Base-by-base conservation (phyloP, 352 stramenopile genomes). In the Phytophthora megakarya region DNA sequence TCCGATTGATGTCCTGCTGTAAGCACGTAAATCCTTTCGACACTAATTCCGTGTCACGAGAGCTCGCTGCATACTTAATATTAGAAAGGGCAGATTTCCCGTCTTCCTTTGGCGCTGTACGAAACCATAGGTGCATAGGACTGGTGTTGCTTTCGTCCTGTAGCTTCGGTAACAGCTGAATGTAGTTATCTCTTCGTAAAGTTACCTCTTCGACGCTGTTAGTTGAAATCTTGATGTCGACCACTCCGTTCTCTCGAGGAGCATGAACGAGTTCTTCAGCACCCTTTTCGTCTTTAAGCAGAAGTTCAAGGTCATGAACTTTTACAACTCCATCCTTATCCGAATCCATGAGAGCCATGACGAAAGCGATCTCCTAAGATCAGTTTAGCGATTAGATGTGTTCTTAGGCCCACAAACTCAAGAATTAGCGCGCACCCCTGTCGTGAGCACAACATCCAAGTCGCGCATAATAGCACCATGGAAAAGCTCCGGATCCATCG, bases 401-500 rank as follows among this genome's bases (percentile, higher is more conserved):
- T n/a, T 49, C 18, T 23, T 12, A 39, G 26, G 22, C 28, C 9
- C 8, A 11, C 18, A 58, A 58, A 11, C 4, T 37, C n/a, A 40
- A 12, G 8, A 33, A 53, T 11, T 12, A 15, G 3, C 11, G 28
- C 76, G 15, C 74, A 93, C 85, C 43, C 85, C 83, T 21, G 81
- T 84, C 11, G 85, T 94, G n/a, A 94, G 65, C 10, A 89, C 78
- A 16, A 94, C 80, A 56, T 92, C 85, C 25, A 94, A 67, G 25
- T 94, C 85, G 19, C 84, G 67, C 47, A 80, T 75, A 16, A 94
- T 78, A 2, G 83, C 75, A 0, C 75, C 65, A 22, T 91, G 81
- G 30, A 94, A 77, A 1, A 92, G 65, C 21, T 90, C 81, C 0
- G 75, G 67, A 5, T 78, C 73, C 46, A 94, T 76, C 10, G 65